Evolutionary conservation across 2,329 filamentous ascomycete genomes (phyloP), one percentile per base, ranked within the genome.

Genomic region (Pestalotiopsis sp.): DNA sequence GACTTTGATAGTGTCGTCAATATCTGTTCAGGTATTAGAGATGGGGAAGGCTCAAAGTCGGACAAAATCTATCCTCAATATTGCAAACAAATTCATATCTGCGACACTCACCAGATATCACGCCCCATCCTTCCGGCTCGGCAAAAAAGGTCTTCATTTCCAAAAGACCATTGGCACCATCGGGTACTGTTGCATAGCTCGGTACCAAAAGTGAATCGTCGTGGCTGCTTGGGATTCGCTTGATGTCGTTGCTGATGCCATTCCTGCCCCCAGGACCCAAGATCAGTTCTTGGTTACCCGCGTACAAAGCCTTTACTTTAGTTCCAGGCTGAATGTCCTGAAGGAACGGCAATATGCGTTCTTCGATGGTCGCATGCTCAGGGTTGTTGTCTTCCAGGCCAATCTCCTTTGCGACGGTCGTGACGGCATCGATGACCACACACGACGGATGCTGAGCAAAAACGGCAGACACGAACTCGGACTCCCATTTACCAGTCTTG

Each of bases 1-100:
- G 72, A 95, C 84, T 81, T 98, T 98, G 84, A 98, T 97, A 0
- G 95, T 97, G 80, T 98, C 95, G 77, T 98, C 96, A 72, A 98
- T 89, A 75, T 98, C 95, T 91, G 63, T 41, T 45, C 17, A 14
- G 27, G 17, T 36, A 63, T 74, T 67, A 74, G 57, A 12, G 27
- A 57, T 41, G 20, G 12, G 9, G 6, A 36, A 36, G 31, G 31
- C 31, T 36, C 45, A 23, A 5, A 4, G 57, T 59, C 57, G 25
- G 17, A 20, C 13, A 59, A 14, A 23, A 59, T 17, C n/a, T 59
- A 13, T 59, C 57, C 57, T n/a, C 13, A 5, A 27, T 0, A 59
- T 13, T 14, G 27, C n/a, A n/a, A 36, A 11, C 17, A 14, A 36
- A 39, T 39, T 49, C 5, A 52, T 11, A 6, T 49, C 11, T 36